These are phyloP conservation scores for Carex littledalei DNA, from an alignment of 176 grass and related monocot genomes.

Conservation along the genomic window DNA sequence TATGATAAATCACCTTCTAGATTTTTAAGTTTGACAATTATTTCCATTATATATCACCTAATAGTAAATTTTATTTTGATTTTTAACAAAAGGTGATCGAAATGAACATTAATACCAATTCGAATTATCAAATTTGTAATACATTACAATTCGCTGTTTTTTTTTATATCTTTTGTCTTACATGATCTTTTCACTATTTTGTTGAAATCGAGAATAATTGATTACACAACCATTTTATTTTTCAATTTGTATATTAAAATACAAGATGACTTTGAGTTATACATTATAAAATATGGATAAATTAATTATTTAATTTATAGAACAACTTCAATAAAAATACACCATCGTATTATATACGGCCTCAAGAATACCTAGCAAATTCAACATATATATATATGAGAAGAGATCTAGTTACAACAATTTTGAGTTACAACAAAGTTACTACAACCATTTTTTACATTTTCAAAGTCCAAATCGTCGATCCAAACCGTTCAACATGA, in stretches of 20 bases:
- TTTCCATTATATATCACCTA: neutral
- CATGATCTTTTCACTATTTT: neutral
- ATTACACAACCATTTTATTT: neutral
- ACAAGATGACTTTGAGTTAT: neutral
- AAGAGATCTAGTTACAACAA: too few relatives aligned
- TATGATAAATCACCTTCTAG: neutral
- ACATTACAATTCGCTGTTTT: neutral
- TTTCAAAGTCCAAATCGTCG: too few relatives aligned
- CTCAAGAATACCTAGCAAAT: neutral
- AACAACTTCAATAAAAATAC: neutral
- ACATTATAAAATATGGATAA: neutral
- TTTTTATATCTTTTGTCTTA: neutral
- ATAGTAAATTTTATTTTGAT: neutral
- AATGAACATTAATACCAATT: neutral
- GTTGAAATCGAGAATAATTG: neutral
- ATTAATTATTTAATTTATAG: neutral
- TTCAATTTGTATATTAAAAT: neutral
- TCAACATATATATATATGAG: too few relatives aligned
- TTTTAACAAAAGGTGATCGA: neutral
- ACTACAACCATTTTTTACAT: too few relatives aligned
- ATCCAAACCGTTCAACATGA: too few relatives aligned
- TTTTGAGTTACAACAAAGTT: too few relatives aligned
- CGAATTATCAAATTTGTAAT: neutral
- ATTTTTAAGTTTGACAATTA: neutral
- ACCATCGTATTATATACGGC: neutral